phyloP scores from a whole-genome alignment of 1,284 basidiomycete species.

The Sanghuangporus sanghuang region DNA sequence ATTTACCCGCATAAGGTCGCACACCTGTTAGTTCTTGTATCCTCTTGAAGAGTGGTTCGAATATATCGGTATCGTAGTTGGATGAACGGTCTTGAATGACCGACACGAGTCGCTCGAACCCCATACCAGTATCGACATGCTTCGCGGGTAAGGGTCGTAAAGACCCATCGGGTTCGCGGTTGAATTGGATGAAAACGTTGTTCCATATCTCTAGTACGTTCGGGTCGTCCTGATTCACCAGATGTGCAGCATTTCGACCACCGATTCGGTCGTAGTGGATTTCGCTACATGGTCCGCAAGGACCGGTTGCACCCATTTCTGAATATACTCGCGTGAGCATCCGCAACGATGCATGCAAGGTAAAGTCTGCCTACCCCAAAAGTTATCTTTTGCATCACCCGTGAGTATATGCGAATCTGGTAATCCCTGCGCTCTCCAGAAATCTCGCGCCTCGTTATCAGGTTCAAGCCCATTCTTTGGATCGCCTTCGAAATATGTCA shows the following conservation, averaged over 20 bases:
- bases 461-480: conserved; percentile 80
- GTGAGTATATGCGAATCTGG: conserved; percentile 88
- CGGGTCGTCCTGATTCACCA: conserved; percentile 95
- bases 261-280: conserved; percentile 97
- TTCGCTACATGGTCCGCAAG: conserved; percentile 97
- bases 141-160: conserved; percentile 83
- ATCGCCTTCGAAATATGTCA: conserved; percentile 98
- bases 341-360: conserved; percentile 8
- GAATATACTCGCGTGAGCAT: background rate
- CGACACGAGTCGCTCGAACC: conserved; percentile 96
- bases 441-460: conserved; percentile 83
- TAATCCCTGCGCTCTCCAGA: conserved; percentile 86
- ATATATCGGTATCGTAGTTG: conserved; percentile 98
- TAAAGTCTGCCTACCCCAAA: conserved; percentile 74
- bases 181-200: conserved; percentile 99
- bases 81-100: conserved; percentile 88
- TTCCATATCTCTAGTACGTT: conserved; percentile 99
- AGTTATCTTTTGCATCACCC: conserved; percentile 96
- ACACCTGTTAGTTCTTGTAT: conserved; percentile 90
- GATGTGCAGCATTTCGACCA: conserved; percentile 83
- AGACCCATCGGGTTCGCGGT: conserved; percentile 86
- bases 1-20: conserved; percentile 83
- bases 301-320: conserved; percentile 99
- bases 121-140: conserved; percentile 99
- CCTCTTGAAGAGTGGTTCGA: conserved; percentile 83